These are phyloP conservation scores for Roridomyces roridus DNA, from an alignment of 768 basidiomycete species.

Conservation along the genomic window DNA sequence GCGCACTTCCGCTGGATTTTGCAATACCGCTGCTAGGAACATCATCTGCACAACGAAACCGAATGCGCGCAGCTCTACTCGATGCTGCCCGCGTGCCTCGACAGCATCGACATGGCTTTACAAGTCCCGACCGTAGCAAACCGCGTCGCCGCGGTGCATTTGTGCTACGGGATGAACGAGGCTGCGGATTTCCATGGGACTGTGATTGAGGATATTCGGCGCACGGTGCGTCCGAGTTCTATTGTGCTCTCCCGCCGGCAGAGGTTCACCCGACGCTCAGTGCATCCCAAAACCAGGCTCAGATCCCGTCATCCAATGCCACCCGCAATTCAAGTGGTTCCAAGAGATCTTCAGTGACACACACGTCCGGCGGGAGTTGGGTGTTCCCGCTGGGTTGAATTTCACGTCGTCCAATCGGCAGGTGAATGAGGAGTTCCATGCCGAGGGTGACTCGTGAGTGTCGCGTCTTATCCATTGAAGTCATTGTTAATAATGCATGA, in stretches of 20 bases:
- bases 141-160: background rate
- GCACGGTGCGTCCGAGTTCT: background rate
- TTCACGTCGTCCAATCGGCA: conserved; percentile 21
- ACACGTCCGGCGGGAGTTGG: conserved; percentile 12
- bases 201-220: conserved; percentile 1
- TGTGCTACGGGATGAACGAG: background rate
- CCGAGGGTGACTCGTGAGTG: conserved; percentile 27
- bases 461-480: background rate
- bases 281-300: background rate
- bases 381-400: conserved; percentile 20
- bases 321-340: conserved; percentile 28
- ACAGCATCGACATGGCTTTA: conserved; percentile 21
- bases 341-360: conserved; percentile 21
- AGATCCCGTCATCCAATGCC: background rate
- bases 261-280: background rate
- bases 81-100: conserved; percentile 31
- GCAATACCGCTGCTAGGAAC: conserved; percentile 36
- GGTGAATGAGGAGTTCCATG: conserved; percentile 21
- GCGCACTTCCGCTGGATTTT: conserved; percentile 35
- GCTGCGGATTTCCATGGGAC: conserved; percentile 2
- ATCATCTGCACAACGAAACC: conserved; percentile 32
- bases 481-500: background rate
- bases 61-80: conserved; percentile 29
- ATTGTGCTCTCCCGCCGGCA: background rate
- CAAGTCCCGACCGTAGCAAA: conserved; percentile 20